Evolutionary conservation across 805 yeast species (phyloP).

Genomic region (Cyberlindnera japonica): DNA sequence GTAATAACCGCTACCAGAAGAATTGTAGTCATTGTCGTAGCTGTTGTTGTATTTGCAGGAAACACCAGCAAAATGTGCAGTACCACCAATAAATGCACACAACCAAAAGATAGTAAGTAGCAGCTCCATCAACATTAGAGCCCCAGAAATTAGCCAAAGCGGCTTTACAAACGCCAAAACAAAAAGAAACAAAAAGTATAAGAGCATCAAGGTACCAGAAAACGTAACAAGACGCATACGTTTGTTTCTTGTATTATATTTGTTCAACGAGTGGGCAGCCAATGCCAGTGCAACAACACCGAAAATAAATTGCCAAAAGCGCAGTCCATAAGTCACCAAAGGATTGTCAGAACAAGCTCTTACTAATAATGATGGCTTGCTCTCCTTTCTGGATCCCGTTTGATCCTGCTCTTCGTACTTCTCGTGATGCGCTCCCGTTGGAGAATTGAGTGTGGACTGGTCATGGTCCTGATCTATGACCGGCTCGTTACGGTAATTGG

Average conservation of each 20-base stretch:
- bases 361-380: neutral
- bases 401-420: slow-evolving; percentile 9
- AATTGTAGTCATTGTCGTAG: neutral
- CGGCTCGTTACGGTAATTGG: neutral
- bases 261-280: slow-evolving; percentile 25
- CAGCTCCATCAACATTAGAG: slow-evolving; percentile 27
- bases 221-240: slow-evolving; percentile 32
- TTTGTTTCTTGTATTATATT: slow-evolving; percentile 25
- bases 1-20: neutral
- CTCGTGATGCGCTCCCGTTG: slow-evolving; percentile 17
- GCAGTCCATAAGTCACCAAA: slow-evolving; percentile 13
- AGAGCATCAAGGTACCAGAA: slow-evolving; percentile 28
- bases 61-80: slow-evolving; percentile 29
- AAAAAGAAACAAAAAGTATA: slow-evolving; percentile 27
- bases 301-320: slow-evolving; percentile 27
- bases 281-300: slow-evolving; percentile 30
- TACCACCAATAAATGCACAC: slow-evolving; percentile 33
- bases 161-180: slow-evolving; percentile 21
- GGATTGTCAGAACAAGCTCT: slow-evolving; percentile 9
- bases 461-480: slow-evolving; percentile 18
- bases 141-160: slow-evolving; percentile 26
- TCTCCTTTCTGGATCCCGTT: neutral
- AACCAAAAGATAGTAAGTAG: slow-evolving; percentile 31
- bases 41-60: slow-evolving; percentile 20
- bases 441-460: slow-evolving; percentile 24